A percentile compares a stretch with the other conserved stretches of the same genome.
Evolutionary conservation across 2,329 filamentous ascomycete species (phyloP).

Genomic region (Aspergillus cejpii): DNA sequence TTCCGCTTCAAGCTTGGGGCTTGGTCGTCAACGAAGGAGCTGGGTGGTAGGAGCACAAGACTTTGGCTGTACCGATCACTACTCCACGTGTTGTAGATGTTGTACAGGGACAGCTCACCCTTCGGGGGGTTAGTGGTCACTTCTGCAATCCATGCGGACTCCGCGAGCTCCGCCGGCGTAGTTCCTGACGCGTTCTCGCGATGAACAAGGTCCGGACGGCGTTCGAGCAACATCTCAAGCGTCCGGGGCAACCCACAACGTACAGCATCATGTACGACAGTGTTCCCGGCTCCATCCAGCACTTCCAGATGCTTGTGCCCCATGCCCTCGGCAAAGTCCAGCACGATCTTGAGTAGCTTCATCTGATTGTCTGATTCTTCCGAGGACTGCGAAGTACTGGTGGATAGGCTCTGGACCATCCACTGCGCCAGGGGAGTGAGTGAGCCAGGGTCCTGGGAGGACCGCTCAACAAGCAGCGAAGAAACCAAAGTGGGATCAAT

Average conservation of each 20-base stretch:
- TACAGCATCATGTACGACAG: constrained; percentile 37
- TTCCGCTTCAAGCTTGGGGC: constrained; percentile 2
- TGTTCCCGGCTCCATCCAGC: constrained; percentile 41
- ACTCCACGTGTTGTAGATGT: neutral
- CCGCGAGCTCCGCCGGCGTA: constrained; percentile 57
- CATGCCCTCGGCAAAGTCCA: constrained; percentile 52
- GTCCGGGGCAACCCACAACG: constrained; percentile 50
- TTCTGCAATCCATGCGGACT: constrained; percentile 23
- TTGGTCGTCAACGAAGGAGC: constrained; percentile 9
- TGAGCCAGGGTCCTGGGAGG: constrained; percentile 20
- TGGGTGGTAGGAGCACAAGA: constrained; percentile 1
- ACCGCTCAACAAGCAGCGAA: constrained; percentile 29
- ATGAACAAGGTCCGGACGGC: constrained; percentile 54
- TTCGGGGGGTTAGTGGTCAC: constrained; percentile 16
- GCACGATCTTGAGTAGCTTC: constrained; percentile 45
- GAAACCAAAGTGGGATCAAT: constrained; percentile 47
- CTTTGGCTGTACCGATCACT: neutral
- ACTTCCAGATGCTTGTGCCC: constrained; percentile 41
- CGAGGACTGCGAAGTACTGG: neutral
- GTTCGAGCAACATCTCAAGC: constrained; percentile 47
- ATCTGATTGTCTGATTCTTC: constrained; percentile 26
- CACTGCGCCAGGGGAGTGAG: constrained; percentile 52
- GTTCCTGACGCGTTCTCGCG: constrained; percentile 70
- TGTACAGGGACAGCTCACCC: neutral
- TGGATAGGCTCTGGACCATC: constrained; percentile 33